A percentile compares a stretch with the other conserved stretches of the same genome.
Conservation (phyloP, 176 grass and related monocot species). For the Leersia perrieri region DNA sequence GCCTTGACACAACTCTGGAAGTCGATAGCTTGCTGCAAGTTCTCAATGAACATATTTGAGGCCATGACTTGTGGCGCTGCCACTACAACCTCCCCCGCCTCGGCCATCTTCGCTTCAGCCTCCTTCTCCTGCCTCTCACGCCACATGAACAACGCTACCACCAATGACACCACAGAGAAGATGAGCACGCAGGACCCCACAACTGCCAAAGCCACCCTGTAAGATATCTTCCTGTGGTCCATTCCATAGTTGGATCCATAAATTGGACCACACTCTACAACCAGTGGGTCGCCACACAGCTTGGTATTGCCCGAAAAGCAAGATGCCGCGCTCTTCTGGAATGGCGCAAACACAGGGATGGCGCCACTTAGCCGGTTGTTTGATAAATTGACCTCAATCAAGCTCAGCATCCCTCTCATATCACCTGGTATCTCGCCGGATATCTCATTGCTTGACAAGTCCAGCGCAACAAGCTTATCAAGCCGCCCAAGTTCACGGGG, state of each 20-base stretch:
- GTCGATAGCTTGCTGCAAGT: constrained; percentile 86
- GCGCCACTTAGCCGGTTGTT: constrained; percentile 67
- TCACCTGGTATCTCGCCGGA: constrained; percentile 74
- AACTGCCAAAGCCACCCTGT: constrained; percentile 75
- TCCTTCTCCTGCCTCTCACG: constrained; percentile 92
- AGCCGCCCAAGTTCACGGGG: constrained; percentile 73
- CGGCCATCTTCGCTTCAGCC: constrained; percentile 54
- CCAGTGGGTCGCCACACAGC: constrained; percentile 74
- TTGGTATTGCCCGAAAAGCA: constrained; percentile 76
- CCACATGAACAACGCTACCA: constrained; percentile 89
- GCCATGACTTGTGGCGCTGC: constrained; percentile 51
- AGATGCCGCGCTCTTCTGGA: constrained; percentile 78
- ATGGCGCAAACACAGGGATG: constrained; percentile 77
- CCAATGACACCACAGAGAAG: constrained; percentile 61
- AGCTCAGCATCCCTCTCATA: constrained; percentile 93
- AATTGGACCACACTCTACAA: constrained; percentile 54
- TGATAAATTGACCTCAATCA: constrained; percentile 93
- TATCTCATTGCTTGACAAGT: constrained; percentile 84
- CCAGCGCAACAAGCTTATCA: constrained; percentile 83
- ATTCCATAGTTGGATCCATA: constrained; percentile 54
- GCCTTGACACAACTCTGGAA: constrained; percentile 72
- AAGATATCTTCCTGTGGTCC: constrained; percentile 78
- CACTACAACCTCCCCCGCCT: constrained; percentile 50
- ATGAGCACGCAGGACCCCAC: constrained; percentile 76
- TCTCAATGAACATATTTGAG: constrained; percentile 68